Conservation (phyloP, 1,284 basidiomycete species). For the Naganishia cerealis region DNA sequence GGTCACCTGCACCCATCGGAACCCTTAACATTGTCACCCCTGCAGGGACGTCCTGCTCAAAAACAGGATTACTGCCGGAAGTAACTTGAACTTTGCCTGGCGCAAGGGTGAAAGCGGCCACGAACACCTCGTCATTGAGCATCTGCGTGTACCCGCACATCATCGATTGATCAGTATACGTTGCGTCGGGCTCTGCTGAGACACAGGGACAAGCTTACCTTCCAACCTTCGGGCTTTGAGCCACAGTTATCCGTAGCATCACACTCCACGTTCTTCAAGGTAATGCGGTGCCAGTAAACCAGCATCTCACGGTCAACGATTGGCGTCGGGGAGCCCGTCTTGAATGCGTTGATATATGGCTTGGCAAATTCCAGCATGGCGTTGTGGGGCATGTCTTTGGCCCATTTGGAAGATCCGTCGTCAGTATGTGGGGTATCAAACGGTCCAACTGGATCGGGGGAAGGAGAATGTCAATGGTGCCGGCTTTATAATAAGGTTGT, state of each 20-base stretch:
- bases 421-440: conserved; percentile 46
- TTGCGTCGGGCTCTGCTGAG: too few species aligned
- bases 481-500: too few species aligned
- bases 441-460: conserved; percentile 39
- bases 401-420: conserved; percentile 49
- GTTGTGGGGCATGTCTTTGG: conserved; percentile 47
- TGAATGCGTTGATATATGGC: conserved; percentile 54
- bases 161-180: neutral
- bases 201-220: conserved; percentile 37
- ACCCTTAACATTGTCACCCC: conserved; percentile 46
- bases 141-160: conserved; percentile 31
- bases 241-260: conserved; percentile 51
- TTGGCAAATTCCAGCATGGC: conserved; percentile 50
- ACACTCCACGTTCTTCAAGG: conserved; percentile 48
- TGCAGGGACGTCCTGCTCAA: conserved; percentile 39
- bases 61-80: conserved; percentile 44
- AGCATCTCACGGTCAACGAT: conserved; percentile 47
- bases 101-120: conserved; percentile 44
- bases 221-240: conserved; percentile 46
- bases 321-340: conserved; percentile 40
- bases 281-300: conserved; percentile 53
- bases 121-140: conserved; percentile 49
- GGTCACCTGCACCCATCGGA: conserved; percentile 47
- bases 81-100: conserved; percentile 46
- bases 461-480: neutral